These are phyloP conservation scores for Penicillium bovifimosum DNA, from an alignment of 495 filamentous ascomycete genomes.

Conservation along the genomic window DNA sequence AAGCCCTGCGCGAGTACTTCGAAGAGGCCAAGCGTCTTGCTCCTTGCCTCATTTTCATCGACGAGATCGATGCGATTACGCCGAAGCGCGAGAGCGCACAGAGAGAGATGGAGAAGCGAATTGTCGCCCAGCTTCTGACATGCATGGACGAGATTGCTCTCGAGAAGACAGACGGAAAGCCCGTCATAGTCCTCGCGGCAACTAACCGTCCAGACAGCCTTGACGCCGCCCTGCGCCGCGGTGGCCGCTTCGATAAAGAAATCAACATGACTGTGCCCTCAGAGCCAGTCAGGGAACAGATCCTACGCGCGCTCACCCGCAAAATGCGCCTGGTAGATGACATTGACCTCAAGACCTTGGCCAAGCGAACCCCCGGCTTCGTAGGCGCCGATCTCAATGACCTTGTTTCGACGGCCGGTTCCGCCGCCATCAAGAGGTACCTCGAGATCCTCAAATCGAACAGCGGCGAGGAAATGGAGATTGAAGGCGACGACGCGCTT, in stretches of 20 bases:
- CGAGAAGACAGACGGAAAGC: constrained; percentile 77
- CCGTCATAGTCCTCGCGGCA: constrained; percentile 88
- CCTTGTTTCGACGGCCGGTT: constrained; percentile 68
- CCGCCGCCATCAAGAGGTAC: constrained; percentile 59
- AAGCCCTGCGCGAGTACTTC: constrained; percentile 86
- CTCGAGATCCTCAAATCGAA: constrained; percentile 46
- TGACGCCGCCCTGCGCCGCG: constrained; percentile 79
- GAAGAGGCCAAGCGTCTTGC: constrained; percentile 81
- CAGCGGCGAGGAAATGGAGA: constrained; percentile 50
- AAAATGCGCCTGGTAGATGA: constrained; percentile 63
- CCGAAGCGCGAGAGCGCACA: constrained; percentile 93
- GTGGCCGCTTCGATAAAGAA: constrained; percentile 84
- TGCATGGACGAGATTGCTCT: constrained; percentile 82
- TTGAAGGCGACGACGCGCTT: constrained; percentile 39
- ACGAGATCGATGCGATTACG: constrained; percentile 95
- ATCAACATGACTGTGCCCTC: constrained; percentile 95
- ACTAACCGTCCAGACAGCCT: constrained; percentile 90
- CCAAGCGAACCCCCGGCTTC: constrained; percentile 87
- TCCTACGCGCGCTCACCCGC: constrained; percentile 70
- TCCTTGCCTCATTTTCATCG: constrained; percentile 90
- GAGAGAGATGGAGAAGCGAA: constrained; percentile 93
- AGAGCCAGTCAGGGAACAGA: constrained; percentile 74
- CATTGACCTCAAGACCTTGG: constrained; percentile 72
- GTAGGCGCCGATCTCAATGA: constrained; percentile 91
- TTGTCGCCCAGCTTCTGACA: constrained; percentile 87